phyloP scores from a whole-genome alignment of 2,329 filamentous ascomycete genomes.

The Parafenestella ontariensis region DNA sequence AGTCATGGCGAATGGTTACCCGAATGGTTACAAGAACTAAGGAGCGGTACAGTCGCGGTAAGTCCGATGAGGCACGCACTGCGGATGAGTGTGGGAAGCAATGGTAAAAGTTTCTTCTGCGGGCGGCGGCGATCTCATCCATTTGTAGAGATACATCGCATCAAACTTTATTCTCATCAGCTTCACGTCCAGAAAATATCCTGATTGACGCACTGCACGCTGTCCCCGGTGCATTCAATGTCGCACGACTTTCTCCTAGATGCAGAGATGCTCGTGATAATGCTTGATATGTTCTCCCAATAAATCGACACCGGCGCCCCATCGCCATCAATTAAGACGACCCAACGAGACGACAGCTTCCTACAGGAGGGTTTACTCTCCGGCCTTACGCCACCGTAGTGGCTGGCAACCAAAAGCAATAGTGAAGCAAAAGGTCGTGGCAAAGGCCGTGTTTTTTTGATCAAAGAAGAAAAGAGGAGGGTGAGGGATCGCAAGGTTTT shows the following conservation, averaged over 20 bases:
- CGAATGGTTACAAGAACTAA: conserved; percentile 43
- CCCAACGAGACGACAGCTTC: conserved; percentile 73
- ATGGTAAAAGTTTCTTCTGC: conserved; percentile 6
- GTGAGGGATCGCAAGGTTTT: conserved; percentile 32
- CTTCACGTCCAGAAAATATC: neutral
- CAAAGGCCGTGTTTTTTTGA: conserved; percentile 69
- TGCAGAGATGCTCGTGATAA: neutral
- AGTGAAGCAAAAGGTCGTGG: conserved; percentile 70
- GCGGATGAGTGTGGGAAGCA: conserved; percentile 12
- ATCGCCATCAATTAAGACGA: conserved; percentile 76
- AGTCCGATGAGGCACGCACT: conserved; percentile 5
- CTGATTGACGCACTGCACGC: neutral
- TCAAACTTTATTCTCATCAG: conserved; percentile 5
- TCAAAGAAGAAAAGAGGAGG: conserved; percentile 54
- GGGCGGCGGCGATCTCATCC: neutral
- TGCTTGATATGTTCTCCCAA: conserved; percentile 66
- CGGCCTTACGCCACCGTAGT: conserved; percentile 66
- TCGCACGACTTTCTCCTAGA: too few relatives aligned
- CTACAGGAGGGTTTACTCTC: conserved; percentile 67
- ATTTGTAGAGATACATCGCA: neutral
- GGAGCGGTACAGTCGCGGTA: neutral
- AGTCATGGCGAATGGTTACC: conserved; percentile 40
- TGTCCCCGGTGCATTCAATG: too few relatives aligned
- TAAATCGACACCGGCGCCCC: conserved; percentile 74
- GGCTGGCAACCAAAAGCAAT: conserved; percentile 73